Conservation (phyloP, 176 grass and related monocot species). For the Otatea glauca region DNA sequence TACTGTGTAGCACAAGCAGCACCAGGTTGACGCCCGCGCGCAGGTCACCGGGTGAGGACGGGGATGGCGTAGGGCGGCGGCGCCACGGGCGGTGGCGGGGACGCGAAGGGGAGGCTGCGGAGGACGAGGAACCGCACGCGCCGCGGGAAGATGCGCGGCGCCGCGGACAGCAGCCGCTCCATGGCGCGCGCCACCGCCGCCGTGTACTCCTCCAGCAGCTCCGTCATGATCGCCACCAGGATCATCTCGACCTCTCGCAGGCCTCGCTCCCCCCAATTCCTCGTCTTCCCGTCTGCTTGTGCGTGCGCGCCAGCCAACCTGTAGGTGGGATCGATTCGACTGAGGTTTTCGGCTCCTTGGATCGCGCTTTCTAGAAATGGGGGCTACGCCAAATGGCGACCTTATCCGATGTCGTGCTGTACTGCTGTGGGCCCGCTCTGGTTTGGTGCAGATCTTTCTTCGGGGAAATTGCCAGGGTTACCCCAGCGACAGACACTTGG, state of each 20-base stretch:
- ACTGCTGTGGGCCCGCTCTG: neutral
- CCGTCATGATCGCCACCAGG: slow-evolving; percentile 52
- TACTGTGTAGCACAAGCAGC: neutral
- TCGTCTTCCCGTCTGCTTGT: neutral
- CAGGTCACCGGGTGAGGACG: slow-evolving; percentile 8
- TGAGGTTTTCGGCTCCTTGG: neutral
- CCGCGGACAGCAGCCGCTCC: slow-evolving; percentile 53
- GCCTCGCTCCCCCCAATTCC: neutral
- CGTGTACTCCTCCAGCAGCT: slow-evolving; percentile 64
- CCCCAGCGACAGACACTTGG: too few relatives aligned
- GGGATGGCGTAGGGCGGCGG: slow-evolving; percentile 32
- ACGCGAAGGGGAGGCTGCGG: slow-evolving; percentile 47
- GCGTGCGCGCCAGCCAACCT: neutral
- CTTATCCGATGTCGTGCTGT: slow-evolving; percentile 21
- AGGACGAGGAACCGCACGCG: slow-evolving; percentile 55
- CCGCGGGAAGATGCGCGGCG: slow-evolving; percentile 51
- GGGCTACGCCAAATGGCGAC: neutral
- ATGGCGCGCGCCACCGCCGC: slow-evolving; percentile 59
- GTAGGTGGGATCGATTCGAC: neutral
- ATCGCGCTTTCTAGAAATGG: neutral
- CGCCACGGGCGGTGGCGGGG: neutral
- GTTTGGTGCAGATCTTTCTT: neutral
- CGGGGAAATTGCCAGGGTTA: too few relatives aligned
- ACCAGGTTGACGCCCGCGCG: neutral
- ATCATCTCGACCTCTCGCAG: slow-evolving; percentile 42